Evolutionary conservation across 345 rosid genomes (phyloP), one percentile per base, ranked within the genome.

Genomic region (Limnanthes douglasii): DNA sequence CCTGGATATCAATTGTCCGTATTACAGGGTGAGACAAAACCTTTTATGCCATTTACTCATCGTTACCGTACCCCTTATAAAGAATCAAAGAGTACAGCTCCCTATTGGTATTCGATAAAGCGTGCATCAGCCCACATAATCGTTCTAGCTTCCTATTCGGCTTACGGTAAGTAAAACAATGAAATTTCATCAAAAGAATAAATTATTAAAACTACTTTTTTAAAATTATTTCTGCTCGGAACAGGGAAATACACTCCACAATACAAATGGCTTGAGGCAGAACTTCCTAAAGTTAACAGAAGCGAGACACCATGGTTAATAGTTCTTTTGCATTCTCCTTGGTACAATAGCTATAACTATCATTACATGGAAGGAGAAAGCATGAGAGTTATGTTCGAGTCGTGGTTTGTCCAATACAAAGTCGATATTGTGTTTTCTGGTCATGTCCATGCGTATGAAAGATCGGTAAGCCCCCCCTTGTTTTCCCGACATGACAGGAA

Each of bases 321-420:
- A 18, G 88, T 86, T 50, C 45, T 71, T 5, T 11, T 71, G 72
- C 97, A 86, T 61, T 57, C 80, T 5, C 97, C 93, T 0, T 86
- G 94, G 93, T 82, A 86, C 43, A 86, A 86, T n/a, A 86, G 97
- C 70, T 75, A 82, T 41, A 62, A 75, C 59, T 73, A 86, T 29
- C 97, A 86, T 58, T 86, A 40, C 66, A 78, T 82, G 97, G 97
- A 86, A 75, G 97, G 93, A 0, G 95, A 86, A 60, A 66, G 67
- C 56, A 86, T 86, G 97, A 75, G 97, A 34, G 97, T 82, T 11
- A 73, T 86, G 78, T 86, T n/a, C 8, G 95, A 86, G 44, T 11
- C 59, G 1, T 86, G 93, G 95, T 69, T 86, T 0, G 80, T 82
- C 37, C 17, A 71, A 34, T 34, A 69, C 74, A 82, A 78, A 48